phyloP scores from a whole-genome alignment of 1,139 yeast genomes.

The Debaryomyces sp. region DNA sequence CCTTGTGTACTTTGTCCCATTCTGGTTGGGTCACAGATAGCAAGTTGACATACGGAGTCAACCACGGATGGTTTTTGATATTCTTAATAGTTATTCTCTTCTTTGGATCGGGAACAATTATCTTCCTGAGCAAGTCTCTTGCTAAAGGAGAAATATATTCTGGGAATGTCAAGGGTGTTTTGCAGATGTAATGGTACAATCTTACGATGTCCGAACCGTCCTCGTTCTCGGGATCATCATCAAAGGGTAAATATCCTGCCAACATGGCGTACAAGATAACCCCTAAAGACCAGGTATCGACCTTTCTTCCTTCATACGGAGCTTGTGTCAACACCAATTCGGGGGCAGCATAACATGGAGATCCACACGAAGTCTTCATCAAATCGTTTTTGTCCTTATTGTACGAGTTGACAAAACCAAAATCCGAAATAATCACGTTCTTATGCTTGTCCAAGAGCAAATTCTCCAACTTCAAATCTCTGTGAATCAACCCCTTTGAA shows the following conservation, averaged over 20 bases:
- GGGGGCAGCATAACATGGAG: constrained; percentile 99
- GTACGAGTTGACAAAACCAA: constrained; percentile 92
- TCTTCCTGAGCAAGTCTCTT: constrained; percentile 83
- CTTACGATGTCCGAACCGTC: constrained; percentile 94
- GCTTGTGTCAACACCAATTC: constrained; percentile 87
- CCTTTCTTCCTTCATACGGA: constrained; percentile 92
- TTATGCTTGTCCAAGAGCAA: constrained; percentile 76
- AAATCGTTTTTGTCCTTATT: constrained; percentile 63
- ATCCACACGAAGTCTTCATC: constrained; percentile 96
- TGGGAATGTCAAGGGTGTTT: constrained; percentile 91
- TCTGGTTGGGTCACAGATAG: constrained; percentile 83
- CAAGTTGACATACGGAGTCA: constrained; percentile 77
- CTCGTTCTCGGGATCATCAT: constrained; percentile 95
- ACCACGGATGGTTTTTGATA: constrained; percentile 85
- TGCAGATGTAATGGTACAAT: constrained; percentile 87
- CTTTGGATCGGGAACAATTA: constrained; percentile 85
- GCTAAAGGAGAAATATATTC: constrained; percentile 92
- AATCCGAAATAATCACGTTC: constrained; percentile 78
- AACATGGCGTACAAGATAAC: constrained; percentile 95
- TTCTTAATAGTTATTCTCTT: constrained; percentile 69
- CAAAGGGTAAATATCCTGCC: constrained; percentile 96
- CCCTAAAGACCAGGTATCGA: constrained; percentile 97
- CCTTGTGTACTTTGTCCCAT: constrained; percentile 71
- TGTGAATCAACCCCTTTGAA: constrained; percentile 77
- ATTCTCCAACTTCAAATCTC: constrained; percentile 77